phyloP scores from a whole-genome alignment of 164 flowering plant species.

The Magnolia kwangsiensis region DNA sequence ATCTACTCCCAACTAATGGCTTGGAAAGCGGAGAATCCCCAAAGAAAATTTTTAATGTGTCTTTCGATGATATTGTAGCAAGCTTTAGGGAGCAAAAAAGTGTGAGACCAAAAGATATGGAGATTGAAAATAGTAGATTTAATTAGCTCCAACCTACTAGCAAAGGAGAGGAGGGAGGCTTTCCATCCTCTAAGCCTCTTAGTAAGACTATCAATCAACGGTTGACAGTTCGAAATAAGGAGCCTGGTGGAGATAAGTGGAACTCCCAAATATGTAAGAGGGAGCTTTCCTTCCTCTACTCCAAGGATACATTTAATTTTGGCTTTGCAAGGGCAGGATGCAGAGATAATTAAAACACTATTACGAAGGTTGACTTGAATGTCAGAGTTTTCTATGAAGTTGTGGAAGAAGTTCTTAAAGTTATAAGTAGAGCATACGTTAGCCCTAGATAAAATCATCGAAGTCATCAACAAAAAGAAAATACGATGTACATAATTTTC shows the following conservation, averaged over 20 bases:
- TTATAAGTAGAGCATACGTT: no score
- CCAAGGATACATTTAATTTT: background rate
- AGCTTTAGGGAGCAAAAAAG: background rate
- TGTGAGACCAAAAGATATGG: background rate
- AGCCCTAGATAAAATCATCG: no score
- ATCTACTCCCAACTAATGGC: background rate
- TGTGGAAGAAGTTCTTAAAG: no score
- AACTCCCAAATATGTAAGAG: background rate
- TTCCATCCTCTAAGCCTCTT: background rate
- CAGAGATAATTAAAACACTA: background rate
- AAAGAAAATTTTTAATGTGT: background rate
- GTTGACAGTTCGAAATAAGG: background rate
- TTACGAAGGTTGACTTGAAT: background rate
- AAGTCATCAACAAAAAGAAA: no score
- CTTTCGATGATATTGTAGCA: background rate
- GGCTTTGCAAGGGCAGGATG: background rate
- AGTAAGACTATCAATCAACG: background rate
- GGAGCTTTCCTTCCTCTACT: background rate
- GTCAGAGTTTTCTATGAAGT: no score
- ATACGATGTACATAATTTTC: no score
- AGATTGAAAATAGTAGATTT: background rate
- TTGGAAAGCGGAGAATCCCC: background rate
- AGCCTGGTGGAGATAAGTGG: background rate
- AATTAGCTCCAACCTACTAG: background rate
- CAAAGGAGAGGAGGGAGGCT: background rate